Percentiles rank a stretch among this genome's conserved stretches.
phyloP scores from a whole-genome alignment of 1,284 basidiomycete species.

The Cutaneotrichosporon sp. region DNA sequence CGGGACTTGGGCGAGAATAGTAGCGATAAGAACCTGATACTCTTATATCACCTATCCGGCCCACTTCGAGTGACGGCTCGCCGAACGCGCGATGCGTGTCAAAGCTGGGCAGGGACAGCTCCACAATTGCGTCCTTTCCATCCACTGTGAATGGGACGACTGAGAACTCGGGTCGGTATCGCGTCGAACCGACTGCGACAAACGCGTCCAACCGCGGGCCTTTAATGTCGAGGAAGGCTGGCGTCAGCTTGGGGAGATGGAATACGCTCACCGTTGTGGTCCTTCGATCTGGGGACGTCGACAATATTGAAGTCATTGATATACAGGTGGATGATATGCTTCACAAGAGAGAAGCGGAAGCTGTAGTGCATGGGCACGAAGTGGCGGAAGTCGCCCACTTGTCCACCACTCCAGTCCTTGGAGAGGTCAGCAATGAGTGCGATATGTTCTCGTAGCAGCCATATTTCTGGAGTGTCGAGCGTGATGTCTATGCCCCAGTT shows the following conservation, averaged over 20 bases:
- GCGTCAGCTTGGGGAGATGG: background rate
- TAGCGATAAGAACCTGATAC: slow-evolving; percentile 71
- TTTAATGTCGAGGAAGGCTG: slow-evolving; percentile 66
- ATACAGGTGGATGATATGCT: slow-evolving; percentile 74
- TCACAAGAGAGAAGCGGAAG: slow-evolving; percentile 64
- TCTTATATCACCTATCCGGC: slow-evolving; percentile 57
- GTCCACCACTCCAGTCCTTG: slow-evolving; percentile 80
- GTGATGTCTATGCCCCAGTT: slow-evolving; percentile 70
- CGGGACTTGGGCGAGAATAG: slow-evolving; percentile 61
- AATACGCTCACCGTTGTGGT: slow-evolving; percentile 65
- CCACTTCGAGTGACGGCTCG: slow-evolving; percentile 53
- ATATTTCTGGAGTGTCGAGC: slow-evolving; percentile 66
- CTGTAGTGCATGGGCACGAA: slow-evolving; percentile 77
- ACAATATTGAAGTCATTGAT: slow-evolving; percentile 94
- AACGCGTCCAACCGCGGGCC: slow-evolving; percentile 58
- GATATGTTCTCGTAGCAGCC: slow-evolving; percentile 80
- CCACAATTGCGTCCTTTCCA: slow-evolving; percentile 57
- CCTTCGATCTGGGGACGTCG: slow-evolving; percentile 69
- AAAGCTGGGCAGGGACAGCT: slow-evolving; percentile 74
- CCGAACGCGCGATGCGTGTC: slow-evolving; percentile 72
- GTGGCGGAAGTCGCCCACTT: slow-evolving; percentile 67
- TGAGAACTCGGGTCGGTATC: slow-evolving; percentile 67
- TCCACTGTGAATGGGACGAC: slow-evolving; percentile 64
- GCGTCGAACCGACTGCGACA: slow-evolving; percentile 62
- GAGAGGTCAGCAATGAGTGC: slow-evolving; percentile 84